Conservation (phyloP, 2,329 filamentous ascomycete genomes). For the Trichophyton equinum region DNA sequence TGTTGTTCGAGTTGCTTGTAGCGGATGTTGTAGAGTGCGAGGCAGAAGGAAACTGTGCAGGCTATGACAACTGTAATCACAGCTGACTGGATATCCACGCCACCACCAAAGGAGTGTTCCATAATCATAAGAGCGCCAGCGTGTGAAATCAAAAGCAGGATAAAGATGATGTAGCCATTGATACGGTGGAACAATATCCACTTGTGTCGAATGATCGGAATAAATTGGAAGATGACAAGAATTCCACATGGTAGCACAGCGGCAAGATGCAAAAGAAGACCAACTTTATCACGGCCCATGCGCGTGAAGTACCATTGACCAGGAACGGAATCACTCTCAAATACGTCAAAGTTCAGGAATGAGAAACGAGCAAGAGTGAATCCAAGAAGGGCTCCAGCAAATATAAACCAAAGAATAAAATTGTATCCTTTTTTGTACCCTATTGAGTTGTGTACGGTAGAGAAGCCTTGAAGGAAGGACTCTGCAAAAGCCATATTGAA, state of each 20-base stretch:
- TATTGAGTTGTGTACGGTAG: conserved; percentile 2
- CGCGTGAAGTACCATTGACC: conserved; percentile 34
- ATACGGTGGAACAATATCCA: conserved; percentile 45
- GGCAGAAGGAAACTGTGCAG: conserved; percentile 13
- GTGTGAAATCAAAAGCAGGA: conserved; percentile 37
- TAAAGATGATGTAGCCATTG: conserved; percentile 44
- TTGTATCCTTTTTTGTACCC: conserved; percentile 6
- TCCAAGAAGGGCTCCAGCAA: conserved; percentile 35
- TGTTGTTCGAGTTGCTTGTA: conserved; percentile 51
- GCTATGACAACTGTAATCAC: conserved; percentile 17
- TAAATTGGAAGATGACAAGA: conserved; percentile 32
- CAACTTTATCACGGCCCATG: conserved; percentile 24
- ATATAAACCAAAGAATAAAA: conserved; percentile 24
- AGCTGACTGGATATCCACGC: conserved; percentile 38
- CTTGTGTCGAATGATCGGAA: conserved; percentile 35
- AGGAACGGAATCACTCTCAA: conserved; percentile 20
- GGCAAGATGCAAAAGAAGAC: conserved; percentile 34
- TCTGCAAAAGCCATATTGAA: neutral
- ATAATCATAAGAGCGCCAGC: conserved; percentile 43
- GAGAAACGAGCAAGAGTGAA: conserved; percentile 39
- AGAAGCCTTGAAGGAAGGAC: neutral
- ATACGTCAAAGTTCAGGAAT: conserved; percentile 27
- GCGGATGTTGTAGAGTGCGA: conserved; percentile 46
- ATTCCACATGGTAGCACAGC: conserved; percentile 23
- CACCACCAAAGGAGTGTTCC: conserved; percentile 43